Evolutionary conservation across 164 flowering plant genomes (phyloP).

Genomic region (Nelumbo lutea): DNA sequence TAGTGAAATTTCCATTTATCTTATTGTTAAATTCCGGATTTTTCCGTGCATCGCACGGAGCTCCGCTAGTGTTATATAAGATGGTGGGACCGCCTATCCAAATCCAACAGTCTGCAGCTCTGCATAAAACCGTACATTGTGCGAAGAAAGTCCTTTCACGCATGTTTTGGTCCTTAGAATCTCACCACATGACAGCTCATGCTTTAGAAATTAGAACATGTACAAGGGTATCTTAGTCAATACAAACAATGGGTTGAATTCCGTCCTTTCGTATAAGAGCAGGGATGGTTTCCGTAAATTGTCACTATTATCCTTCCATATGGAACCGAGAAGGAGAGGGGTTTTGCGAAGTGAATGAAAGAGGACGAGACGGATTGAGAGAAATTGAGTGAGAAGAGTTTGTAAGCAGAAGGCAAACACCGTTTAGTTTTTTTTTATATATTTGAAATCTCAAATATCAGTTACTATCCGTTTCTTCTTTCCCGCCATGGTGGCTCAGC

Average conservation of each 20-base stretch:
- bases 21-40: too few relatives aligned
- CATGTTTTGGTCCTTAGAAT: too few relatives aligned
- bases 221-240: background rate
- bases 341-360: conserved; percentile 2
- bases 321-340: background rate
- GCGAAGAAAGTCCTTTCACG: too few relatives aligned
- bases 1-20: too few relatives aligned
- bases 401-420: background rate
- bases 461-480: conserved; percentile 9
- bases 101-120: too few relatives aligned
- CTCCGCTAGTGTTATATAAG: too few relatives aligned
- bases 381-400: background rate
- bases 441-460: conserved; percentile 8
- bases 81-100: too few relatives aligned
- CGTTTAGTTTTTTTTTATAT: background rate
- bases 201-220: too few relatives aligned
- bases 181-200: too few relatives aligned
- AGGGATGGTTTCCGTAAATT: background rate
- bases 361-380: background rate
- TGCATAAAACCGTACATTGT: too few relatives aligned
- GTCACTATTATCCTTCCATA: background rate
- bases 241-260: background rate
- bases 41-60: too few relatives aligned
- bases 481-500: conserved; percentile 40
- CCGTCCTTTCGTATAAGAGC: background rate